Conservation (phyloP, 805 yeast species). For the Hanseniaspora thailandica region DNA sequence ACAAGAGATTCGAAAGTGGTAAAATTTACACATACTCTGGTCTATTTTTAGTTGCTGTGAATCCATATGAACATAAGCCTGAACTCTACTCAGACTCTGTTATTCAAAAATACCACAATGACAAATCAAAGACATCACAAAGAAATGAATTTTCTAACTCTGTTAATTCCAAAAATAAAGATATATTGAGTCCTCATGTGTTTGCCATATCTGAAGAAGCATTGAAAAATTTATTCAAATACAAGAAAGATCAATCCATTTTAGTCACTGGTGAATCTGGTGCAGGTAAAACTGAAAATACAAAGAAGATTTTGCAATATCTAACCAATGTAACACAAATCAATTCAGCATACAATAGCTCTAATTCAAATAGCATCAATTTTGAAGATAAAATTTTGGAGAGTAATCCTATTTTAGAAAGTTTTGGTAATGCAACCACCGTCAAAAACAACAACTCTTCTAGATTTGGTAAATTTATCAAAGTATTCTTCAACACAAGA, state of each 20-base stretch:
- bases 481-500: conserved; percentile 53
- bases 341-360: conserved; percentile 15
- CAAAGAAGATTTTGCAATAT: conserved; percentile 87
- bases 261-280: conserved; percentile 98
- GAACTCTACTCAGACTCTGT: conserved; percentile 56
- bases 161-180: not conserved
- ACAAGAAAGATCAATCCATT: conserved; percentile 71
- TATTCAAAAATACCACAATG: conserved; percentile 38
- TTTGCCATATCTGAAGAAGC: conserved; percentile 84
- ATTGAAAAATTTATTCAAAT: conserved; percentile 56
- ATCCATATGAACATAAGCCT: conserved; percentile 70
- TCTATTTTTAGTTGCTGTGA: conserved; percentile 83
- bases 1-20: conserved; percentile 64
- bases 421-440: conserved; percentile 96
- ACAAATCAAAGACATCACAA: conserved; percentile 24
- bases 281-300: conserved; percentile 96
- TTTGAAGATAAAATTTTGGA: conserved; percentile 79
- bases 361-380: conserved; percentile 22
- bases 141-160: not conserved
- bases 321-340: conserved; percentile 60
- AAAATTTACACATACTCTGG: conserved; percentile 90
- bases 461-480: conserved; percentile 90
- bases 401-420: conserved; percentile 90
- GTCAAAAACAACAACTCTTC: conserved; percentile 89
- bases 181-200: conserved; percentile 57